phyloP scores from a whole-genome alignment of 768 basidiomycete genomes.

The Peribolospora baueri region DNA sequence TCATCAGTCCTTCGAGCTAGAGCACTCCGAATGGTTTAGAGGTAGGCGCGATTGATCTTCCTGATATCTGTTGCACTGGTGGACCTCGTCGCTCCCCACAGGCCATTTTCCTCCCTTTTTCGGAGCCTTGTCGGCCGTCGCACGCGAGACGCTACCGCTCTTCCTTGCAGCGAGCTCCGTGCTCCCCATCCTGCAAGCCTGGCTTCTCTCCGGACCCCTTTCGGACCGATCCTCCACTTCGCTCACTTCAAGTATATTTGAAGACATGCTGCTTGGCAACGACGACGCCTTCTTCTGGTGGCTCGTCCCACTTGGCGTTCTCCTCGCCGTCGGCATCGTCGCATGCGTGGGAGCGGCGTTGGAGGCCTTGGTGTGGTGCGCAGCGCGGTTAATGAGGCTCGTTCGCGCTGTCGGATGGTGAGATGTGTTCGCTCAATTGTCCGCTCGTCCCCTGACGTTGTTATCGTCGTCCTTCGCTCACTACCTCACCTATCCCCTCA shows the following conservation, averaged over 20 bases:
- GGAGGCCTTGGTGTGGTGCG: background rate
- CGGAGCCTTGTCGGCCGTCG: no score
- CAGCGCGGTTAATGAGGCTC: background rate
- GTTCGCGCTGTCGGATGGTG: background rate
- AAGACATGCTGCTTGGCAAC: constrained; percentile 6
- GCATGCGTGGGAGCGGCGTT: constrained; percentile 1
- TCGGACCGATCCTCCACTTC: no score
- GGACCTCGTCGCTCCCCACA: no score
- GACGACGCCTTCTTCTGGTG: constrained; percentile 1
- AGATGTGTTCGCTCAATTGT: background rate
- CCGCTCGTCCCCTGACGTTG: background rate
- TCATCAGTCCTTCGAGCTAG: no score
- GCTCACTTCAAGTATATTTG: no score
- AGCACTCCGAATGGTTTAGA: no score
- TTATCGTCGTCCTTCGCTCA: background rate
- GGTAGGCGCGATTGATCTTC: no score
- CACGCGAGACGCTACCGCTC: no score
- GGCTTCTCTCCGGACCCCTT: background rate
- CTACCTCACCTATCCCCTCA: background rate
- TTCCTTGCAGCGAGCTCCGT: no score
- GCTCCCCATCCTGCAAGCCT: constrained; percentile 27
- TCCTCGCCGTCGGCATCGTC: constrained; percentile 1
- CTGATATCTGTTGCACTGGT: no score
- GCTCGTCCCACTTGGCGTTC: background rate
- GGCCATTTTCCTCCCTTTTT: no score